Evolutionary conservation across 164 flowering plant species (phyloP), one percentile per base, ranked within the genome.

Genomic region (Amborella trichopoda): DNA sequence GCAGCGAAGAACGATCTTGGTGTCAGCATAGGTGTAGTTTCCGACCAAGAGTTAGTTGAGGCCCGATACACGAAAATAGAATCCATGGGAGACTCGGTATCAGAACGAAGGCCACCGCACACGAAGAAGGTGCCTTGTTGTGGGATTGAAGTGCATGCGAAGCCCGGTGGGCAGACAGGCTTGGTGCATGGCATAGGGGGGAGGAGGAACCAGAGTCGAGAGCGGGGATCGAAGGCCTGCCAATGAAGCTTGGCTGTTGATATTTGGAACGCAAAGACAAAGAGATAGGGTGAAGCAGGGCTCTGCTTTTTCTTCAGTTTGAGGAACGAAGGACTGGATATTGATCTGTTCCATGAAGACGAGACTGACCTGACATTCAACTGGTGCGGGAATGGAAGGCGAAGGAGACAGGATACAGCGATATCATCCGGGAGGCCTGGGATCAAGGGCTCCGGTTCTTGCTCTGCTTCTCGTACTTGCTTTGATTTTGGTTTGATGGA

Each of bases 341-440:
- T 57, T 23, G 70, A 60, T 50, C 40, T 59, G 58, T 70, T 72
- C 76, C 76, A 72, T 6, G 75, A 61, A 4, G 54, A 53, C 1
- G 77, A 76, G 3, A 70, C 77, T 0, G 68, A 63, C 3, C 77
- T 69, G 4, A 53, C 71, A 38, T 59, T 37, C 8, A 62, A 25
- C n/a, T 53, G 69, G 63, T 65, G 65, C 0, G 77, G 81, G 44
- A 62, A 75, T 2, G 81, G 77, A 3, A 72, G 61, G 13, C 53
- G 63, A 21, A 70, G 70, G 6, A 76, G 74, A 40, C 77, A 76
- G 16, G 51, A 61, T 50, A 68, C 74, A 1, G 70, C 64, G 18
- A 76, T 47, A 25, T 72, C 76, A 49, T 72, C 65, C 1, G 81
- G 77, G 24, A 76, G 46, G 0, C 77, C 76, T 0, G 81, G 77